A percentile compares a stretch with the other conserved stretches of the same genome.
Evolutionary conservation across 441 rosid species (phyloP).

Genomic region (Viola pubescens): DNA sequence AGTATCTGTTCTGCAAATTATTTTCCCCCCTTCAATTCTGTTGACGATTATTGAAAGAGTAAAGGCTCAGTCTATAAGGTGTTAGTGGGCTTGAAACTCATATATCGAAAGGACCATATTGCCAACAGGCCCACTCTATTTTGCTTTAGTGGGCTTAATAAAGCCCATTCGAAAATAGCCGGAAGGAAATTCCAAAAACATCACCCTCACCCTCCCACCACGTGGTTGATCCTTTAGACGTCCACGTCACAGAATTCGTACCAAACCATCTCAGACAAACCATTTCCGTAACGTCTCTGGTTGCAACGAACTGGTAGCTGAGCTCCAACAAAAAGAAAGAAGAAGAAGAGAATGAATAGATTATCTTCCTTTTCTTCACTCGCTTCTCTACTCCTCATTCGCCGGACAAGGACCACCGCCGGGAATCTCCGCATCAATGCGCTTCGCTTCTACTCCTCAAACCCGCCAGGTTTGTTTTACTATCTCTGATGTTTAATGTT

Average conservation of each 20-base stretch:
- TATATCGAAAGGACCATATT: too few species aligned
- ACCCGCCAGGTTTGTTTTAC: background rate
- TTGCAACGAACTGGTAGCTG: background rate
- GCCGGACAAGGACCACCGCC: conserved; percentile 19
- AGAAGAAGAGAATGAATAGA: background rate
- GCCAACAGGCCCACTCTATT: too few species aligned
- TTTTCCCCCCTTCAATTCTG: too few species aligned
- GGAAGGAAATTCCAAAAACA: too few species aligned
- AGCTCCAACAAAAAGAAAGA: background rate
- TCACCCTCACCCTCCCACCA: background rate
- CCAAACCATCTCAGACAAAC: too few species aligned
- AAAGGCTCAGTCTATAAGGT: too few species aligned
- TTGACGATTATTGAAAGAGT: too few species aligned
- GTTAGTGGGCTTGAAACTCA: too few species aligned
- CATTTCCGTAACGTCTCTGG: background rate
- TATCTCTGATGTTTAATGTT: too few species aligned
- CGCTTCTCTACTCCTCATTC: conserved; percentile 18
- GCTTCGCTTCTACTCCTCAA: conserved; percentile 30
- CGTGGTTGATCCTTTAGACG: background rate
- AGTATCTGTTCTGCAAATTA: too few species aligned
- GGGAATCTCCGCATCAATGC: conserved; percentile 16
- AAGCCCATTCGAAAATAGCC: too few species aligned
- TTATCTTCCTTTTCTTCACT: conserved; percentile 23
- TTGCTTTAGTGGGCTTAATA: too few species aligned
- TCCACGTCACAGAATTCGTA: background rate